Evolutionary conservation across 164 flowering plant genomes (phyloP).

Genomic region (Nelumbo lutea): DNA sequence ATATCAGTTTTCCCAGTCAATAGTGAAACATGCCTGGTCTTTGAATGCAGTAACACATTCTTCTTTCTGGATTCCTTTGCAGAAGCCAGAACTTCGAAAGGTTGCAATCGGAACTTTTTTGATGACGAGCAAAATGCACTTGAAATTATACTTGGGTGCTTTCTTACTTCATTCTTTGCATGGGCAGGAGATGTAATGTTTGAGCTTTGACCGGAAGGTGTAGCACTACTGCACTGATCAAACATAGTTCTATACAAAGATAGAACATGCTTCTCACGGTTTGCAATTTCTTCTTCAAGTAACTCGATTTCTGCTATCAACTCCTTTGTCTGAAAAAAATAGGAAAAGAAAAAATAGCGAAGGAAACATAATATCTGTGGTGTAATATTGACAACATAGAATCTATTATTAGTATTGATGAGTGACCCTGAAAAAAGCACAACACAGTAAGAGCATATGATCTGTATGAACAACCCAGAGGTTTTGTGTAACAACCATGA

Average conservation of each 20-base stretch:
- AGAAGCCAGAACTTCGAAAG: slow-evolving; percentile 52
- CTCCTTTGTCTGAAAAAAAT: slow-evolving; percentile 55
- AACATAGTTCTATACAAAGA: slow-evolving; percentile 71
- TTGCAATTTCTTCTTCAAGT: slow-evolving; percentile 87
- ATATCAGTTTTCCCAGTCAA: slow-evolving; percentile 28
- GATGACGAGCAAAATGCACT: slow-evolving; percentile 81
- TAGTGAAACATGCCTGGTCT: slow-evolving; percentile 34
- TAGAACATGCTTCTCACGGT: slow-evolving; percentile 83
- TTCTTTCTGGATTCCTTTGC: slow-evolving; percentile 43
- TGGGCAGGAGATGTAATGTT: slow-evolving; percentile 62
- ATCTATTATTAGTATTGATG: too few species aligned
- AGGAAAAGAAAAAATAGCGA: too few species aligned
- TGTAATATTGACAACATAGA: too few species aligned
- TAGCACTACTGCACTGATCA: slow-evolving; percentile 51
- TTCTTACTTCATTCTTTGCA: slow-evolving; percentile 42
- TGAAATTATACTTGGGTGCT: slow-evolving; percentile 75
- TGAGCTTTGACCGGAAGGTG: slow-evolving; percentile 65
- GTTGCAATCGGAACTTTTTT: slow-evolving; percentile 55
- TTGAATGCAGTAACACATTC: slow-evolving; percentile 28
- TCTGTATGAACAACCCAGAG: not conserved
- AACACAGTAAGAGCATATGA: too few species aligned
- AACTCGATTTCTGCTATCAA: slow-evolving; percentile 74
- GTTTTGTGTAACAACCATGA: too few species aligned
- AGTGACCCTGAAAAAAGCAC: too few species aligned
- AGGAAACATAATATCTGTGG: too few species aligned